Conservation (phyloP, 345 rosid genomes). For the Eucalyptus brandiana region DNA sequence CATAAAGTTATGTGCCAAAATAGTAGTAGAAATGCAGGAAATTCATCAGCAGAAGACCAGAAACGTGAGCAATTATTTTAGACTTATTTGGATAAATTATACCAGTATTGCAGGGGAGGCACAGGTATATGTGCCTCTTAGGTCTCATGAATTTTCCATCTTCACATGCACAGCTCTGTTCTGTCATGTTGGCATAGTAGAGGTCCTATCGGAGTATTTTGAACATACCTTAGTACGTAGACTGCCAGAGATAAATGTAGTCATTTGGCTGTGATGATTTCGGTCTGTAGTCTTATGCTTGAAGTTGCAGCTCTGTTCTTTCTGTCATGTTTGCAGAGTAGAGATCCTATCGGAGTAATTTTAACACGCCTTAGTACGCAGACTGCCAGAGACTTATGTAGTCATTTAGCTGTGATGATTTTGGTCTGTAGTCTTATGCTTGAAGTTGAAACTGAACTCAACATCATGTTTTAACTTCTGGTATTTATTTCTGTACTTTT, state of each 20-base stretch:
- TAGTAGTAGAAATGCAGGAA: slow-evolving; percentile 12
- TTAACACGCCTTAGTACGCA: background rate
- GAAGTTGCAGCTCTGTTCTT: background rate
- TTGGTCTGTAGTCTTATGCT: background rate
- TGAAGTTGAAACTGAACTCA: background rate
- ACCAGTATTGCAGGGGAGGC: background rate
- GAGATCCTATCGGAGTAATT: background rate
- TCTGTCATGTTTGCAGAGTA: background rate
- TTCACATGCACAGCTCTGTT: background rate
- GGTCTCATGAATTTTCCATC: background rate
- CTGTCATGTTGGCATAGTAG: background rate
- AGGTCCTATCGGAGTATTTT: background rate
- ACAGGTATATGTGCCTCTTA: background rate
- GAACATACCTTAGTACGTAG: background rate
- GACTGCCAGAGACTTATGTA: background rate
- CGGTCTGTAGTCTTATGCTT: background rate
- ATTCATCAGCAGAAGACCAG: slow-evolving; percentile 8
- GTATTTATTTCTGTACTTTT: background rate
- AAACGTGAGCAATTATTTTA: slow-evolving; percentile 25
- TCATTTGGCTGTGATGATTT: background rate
- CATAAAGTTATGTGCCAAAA: slow-evolving; percentile 57
- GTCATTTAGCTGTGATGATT: background rate
- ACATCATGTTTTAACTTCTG: background rate
- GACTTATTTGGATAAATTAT: background rate
- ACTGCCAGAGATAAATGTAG: background rate